Evolutionary conservation across 257 asterid species (phyloP).

Genomic region (Solanum chiquidenum): DNA sequence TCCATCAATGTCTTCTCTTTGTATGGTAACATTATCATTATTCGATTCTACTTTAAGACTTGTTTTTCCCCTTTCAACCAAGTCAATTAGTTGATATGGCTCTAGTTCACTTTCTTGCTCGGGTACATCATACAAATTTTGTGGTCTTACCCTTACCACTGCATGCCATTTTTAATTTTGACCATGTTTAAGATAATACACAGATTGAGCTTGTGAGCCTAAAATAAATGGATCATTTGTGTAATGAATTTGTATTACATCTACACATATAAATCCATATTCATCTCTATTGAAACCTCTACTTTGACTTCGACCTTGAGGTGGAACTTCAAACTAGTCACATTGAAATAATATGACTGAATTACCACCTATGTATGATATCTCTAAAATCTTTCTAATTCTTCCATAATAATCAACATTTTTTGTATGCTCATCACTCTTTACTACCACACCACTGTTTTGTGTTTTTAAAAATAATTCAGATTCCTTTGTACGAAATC

Average conservation of each 20-base stretch:
- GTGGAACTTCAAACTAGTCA: background rate
- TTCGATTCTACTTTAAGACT: background rate
- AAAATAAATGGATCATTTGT: background rate
- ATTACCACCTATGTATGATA: too few relatives aligned
- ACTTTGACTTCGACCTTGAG: background rate
- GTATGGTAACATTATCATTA: background rate
- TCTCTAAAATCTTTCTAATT: background rate
- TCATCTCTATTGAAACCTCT: too few relatives aligned
- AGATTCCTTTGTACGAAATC: too few relatives aligned
- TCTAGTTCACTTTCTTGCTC: background rate
- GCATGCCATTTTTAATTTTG: background rate
- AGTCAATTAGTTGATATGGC: background rate
- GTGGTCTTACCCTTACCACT: background rate
- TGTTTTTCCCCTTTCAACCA: background rate
- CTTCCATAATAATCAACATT: too few relatives aligned
- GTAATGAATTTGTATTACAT: too few relatives aligned
- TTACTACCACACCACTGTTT: too few relatives aligned
- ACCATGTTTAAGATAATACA: too few relatives aligned
- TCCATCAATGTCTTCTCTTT: background rate
- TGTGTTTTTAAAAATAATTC: too few relatives aligned
- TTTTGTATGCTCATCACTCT: too few relatives aligned
- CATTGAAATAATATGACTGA: background rate
- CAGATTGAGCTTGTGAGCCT: background rate
- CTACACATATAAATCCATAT: background rate
- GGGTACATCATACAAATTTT: too few relatives aligned